Evolutionary conservation across 2,329 filamentous ascomycete genomes (phyloP), one percentile per base, ranked within the genome.

Genomic region (Neurospora crassa): DNA sequence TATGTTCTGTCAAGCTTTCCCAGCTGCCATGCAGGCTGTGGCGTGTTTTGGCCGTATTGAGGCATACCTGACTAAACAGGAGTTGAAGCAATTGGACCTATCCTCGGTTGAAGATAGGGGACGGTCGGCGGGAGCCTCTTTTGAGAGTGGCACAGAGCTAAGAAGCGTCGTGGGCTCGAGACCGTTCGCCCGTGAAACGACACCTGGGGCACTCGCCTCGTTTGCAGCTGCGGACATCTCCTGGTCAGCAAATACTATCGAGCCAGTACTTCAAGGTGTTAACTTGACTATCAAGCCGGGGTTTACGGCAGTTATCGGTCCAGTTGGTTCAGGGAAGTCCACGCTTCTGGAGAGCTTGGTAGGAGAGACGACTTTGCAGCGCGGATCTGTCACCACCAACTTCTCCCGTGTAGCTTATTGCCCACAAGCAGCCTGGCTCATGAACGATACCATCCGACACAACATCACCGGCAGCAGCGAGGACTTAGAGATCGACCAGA

Each of bases 271-370:
- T 72, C 68, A 74, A 6, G 10, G 47, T 0, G 69, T 59, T 14
- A 70, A 73, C n/a, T 34, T 59, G 6, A 67, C 14, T 11, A 70
- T 78, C 29, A 72, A 70, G 5, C 14, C 37, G 6, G 63, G 67
- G 2, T 41, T 70, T 20, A 73, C 70, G 16, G 74, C 70, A 11
- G 53, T 76, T 20, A 63, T 72, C 16, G 76, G 77, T 4, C 74
- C 77, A 20, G 75, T 77, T 18, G 76, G 70, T 7, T 72, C 72
- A 6, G 77, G 77, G 7, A 78, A 78, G 67, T 74, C 76, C 6
- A 75, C 74, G 1, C 68, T 78, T 6, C 67, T 77, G 29, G 70
- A 71, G 20, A 72, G 70, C 6, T 20, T 78, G 6, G 53, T 77
- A 1, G 74, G 76, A 12, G 76, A 78, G 34, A 71, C 72, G 3